Evolutionary conservation across 371 early-diverging fungal genomes (phyloP).

Genomic region (Mycotypha africana): DNA sequence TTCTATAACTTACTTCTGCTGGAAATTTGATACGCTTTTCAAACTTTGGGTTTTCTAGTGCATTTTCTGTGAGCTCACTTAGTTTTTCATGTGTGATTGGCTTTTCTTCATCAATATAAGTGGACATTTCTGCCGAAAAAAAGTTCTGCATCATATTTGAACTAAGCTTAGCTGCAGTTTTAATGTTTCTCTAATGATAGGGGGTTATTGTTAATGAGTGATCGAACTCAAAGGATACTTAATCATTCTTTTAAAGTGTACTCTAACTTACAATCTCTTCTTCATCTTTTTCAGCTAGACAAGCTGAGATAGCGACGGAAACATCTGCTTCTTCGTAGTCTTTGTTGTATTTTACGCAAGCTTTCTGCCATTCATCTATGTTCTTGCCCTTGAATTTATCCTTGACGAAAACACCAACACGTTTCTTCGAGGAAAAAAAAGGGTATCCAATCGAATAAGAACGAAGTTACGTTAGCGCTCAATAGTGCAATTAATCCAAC

Average conservation of each 20-base stretch:
- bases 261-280: slow-evolving; percentile 78
- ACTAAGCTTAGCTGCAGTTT: slow-evolving; percentile 70
- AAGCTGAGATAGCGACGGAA: slow-evolving; percentile 61
- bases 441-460: no score
- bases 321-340: slow-evolving; percentile 69
- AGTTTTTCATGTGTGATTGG: slow-evolving; percentile 85
- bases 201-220: background rate
- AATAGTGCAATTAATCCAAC: no score
- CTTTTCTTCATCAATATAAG: slow-evolving; percentile 84
- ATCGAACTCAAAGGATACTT: background rate
- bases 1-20: slow-evolving; percentile 48
- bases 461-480: no score
- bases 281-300: slow-evolving; percentile 86
- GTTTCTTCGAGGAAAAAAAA: slow-evolving; percentile 40
- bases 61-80: slow-evolving; percentile 70
- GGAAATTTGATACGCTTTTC: slow-evolving; percentile 62
- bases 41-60: slow-evolving; percentile 65
- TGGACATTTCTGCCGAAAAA: slow-evolving; percentile 80
- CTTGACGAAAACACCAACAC: slow-evolving; percentile 74
- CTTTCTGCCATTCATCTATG: slow-evolving; percentile 73
- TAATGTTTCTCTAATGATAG: slow-evolving; percentile 55
- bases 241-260: background rate
- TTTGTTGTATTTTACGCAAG: slow-evolving; percentile 40
- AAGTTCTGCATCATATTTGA: slow-evolving; percentile 79
- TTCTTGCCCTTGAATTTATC: slow-evolving; percentile 78